phyloP scores from a whole-genome alignment of 2,329 filamentous ascomycete species.

The Fusarium longipes region DNA sequence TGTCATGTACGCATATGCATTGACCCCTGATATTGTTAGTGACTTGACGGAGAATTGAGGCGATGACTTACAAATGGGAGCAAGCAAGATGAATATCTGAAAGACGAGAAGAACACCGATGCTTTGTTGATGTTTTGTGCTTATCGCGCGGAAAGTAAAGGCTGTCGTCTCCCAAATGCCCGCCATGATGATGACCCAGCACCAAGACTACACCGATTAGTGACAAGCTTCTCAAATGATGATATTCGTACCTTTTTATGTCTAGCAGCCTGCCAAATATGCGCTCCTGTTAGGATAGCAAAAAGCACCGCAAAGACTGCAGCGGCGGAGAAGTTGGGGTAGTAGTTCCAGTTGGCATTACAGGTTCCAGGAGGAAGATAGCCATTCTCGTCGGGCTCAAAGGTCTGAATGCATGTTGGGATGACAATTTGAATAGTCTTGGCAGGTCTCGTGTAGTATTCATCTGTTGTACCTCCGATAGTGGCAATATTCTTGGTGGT shows the following conservation, averaged over 20 bases:
- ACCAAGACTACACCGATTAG: slow-evolving; percentile 44
- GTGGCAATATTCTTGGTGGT: slow-evolving; percentile 46
- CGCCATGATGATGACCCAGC: slow-evolving; percentile 54
- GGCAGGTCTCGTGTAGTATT: slow-evolving; percentile 41
- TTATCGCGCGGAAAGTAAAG: slow-evolving; percentile 38
- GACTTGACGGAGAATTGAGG: rapidly evolving
- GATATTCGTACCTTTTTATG: slow-evolving; percentile 42
- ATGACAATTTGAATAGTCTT: slow-evolving; percentile 49
- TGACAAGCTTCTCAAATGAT: not conserved
- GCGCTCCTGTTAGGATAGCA: slow-evolving; percentile 24
- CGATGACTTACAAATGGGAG: slow-evolving; percentile 37
- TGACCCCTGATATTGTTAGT: slow-evolving; percentile 51
- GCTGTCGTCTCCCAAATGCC: slow-evolving; percentile 44
- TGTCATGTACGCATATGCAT: slow-evolving; percentile 60
- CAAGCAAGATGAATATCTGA: slow-evolving; percentile 42
- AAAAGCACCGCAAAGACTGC: slow-evolving; percentile 47
- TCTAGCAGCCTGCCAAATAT: slow-evolving; percentile 37
- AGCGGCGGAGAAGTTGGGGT: slow-evolving; percentile 49
- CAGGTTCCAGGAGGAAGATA: slow-evolving; percentile 49
- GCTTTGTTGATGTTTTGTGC: slow-evolving; percentile 38
- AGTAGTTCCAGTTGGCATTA: slow-evolving; percentile 50
- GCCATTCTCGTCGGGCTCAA: slow-evolving; percentile 50
- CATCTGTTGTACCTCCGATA: slow-evolving; percentile 33
- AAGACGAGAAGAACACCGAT: slow-evolving; percentile 33
- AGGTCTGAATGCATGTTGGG: slow-evolving; percentile 53